phyloP scores from a whole-genome alignment of 352 stramenopile genomes.

The Phytopythium sindhum region DNA sequence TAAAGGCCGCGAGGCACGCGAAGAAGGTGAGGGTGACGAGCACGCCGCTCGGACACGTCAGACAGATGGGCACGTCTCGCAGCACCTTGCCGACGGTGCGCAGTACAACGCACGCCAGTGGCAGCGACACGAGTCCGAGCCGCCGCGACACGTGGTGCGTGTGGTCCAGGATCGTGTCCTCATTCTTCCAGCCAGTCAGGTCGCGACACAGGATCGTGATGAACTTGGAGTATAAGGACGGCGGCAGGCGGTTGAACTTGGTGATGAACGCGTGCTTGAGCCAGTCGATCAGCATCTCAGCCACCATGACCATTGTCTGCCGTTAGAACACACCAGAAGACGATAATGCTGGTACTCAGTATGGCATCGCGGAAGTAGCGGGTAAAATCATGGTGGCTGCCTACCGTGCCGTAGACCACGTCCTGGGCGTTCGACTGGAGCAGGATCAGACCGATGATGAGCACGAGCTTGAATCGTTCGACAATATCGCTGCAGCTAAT shows the following conservation, averaged over 20 bases:
- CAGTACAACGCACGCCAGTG: slow-evolving; percentile 92
- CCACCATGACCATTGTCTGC: slow-evolving; percentile 86
- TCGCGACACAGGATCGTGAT: slow-evolving; percentile 93
- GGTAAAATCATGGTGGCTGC: background rate
- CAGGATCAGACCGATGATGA: slow-evolving; percentile 96
- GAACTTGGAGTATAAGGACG: slow-evolving; percentile 94
- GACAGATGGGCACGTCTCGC: slow-evolving; percentile 32
- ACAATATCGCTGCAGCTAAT: slow-evolving; percentile 97
- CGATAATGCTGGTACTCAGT: background rate
- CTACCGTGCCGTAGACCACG: slow-evolving; percentile 71
- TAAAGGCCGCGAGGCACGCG: slow-evolving; percentile 72
- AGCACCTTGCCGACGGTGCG: slow-evolving; percentile 75
- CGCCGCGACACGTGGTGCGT: slow-evolving; percentile 93
- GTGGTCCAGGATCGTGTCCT: slow-evolving; percentile 91
- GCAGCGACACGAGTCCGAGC: slow-evolving; percentile 92
- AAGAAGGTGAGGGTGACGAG: slow-evolving; percentile 63
- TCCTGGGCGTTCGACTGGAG: slow-evolving; percentile 83
- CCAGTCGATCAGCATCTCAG: slow-evolving; percentile 97
- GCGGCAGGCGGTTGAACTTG: slow-evolving; percentile 98
- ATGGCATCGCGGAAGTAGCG: background rate
- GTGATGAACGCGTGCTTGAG: slow-evolving; percentile 99
- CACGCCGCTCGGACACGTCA: slow-evolving; percentile 34
- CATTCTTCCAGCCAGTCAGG: slow-evolving; percentile 91
- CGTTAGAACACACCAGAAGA: background rate
- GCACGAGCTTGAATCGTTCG: slow-evolving; percentile 96